phyloP scores from a whole-genome alignment of 2,329 filamentous ascomycete genomes.

The Aschersonia sp. region DNA sequence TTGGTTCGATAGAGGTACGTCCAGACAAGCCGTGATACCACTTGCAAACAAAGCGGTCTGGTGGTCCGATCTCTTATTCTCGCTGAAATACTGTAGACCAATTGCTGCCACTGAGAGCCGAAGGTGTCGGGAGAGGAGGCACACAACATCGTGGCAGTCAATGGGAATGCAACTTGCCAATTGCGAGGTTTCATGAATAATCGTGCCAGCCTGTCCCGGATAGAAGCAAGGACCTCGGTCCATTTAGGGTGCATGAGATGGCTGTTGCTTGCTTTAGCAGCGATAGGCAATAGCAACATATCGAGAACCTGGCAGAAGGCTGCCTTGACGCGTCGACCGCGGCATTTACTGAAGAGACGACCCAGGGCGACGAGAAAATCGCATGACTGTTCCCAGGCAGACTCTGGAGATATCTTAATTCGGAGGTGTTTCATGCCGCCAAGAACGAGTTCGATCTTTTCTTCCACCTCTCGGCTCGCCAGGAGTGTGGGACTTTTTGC shows the following conservation, averaged over 20 bases:
- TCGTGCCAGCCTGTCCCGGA: constrained; percentile 65
- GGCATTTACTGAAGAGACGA: constrained; percentile 68
- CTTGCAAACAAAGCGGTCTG: constrained; percentile 69
- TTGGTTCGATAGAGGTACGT: constrained; percentile 79
- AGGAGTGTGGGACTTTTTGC: constrained; percentile 47
- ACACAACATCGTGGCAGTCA: constrained; percentile 77
- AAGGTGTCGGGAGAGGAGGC: constrained; percentile 78
- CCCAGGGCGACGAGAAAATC: constrained; percentile 75
- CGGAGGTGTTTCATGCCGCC: constrained; percentile 84
- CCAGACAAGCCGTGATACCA: constrained; percentile 83
- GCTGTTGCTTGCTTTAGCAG: constrained; percentile 58
- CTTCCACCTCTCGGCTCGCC: constrained; percentile 54
- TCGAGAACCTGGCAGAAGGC: constrained; percentile 90
- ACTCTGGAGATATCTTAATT: constrained; percentile 57
- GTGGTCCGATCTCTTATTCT: constrained; percentile 74
- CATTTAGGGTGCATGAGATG: constrained; percentile 74
- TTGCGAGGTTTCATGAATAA: constrained; percentile 87
- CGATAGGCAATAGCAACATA: constrained; percentile 72
- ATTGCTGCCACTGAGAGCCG: constrained; percentile 69
- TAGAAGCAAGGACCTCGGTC: constrained; percentile 67
- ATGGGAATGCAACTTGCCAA: constrained; percentile 77
- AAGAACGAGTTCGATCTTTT: constrained; percentile 73
- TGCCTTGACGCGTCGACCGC: constrained; percentile 81
- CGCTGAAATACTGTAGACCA: constrained; percentile 63
- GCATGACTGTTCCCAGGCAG: constrained; percentile 73